Evolutionary conservation across 1,284 basidiomycete species (phyloP), one percentile per base, ranked within the genome.

Genomic region (Trichosporon sp.): DNA sequence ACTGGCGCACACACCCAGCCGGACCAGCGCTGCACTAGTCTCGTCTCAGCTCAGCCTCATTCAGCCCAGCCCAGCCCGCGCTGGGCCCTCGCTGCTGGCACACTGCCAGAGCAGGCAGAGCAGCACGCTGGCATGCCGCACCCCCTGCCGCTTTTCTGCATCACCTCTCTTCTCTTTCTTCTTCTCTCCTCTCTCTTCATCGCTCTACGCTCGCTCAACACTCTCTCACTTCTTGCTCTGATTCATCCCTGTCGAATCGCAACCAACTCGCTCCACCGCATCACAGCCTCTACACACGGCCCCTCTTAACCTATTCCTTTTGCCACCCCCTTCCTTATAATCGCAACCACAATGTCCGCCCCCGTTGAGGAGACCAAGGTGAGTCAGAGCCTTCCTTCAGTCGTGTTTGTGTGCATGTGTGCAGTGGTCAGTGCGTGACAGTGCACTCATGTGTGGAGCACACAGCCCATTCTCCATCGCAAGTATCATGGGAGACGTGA

Each of bases 351-450:
- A 68, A 75, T 75, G 74, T 75, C 74, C 70, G 70, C 73, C 69
- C 35, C 69, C 59, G 66, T 67, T 51, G 71, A 75, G 68, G 71
- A 75, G 68, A 71, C 68, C 71, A 71, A 73, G 71, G 74, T 75
- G 74, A 75, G 74, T 66, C 46, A n/a, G 26, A 26, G 26, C 31
- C 43, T 31, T 46, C 51, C 10, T 48, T 32, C 43, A 35, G 21
- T 38, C 26, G 61, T 19, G 10, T 54, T 54, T n/a, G 59, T 32
- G 54, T 66, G 54, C 65, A 63, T 40, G 61, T 21, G 7, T 32
- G 14, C 65, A 32, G 26, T 14, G n/a, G 37, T 63, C 31, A 63
- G 16, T n/a, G 59, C 59, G 59, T 63, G 59, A 63, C 59, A 54
- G 32, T 11, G 31, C 59, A n/a, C 12, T 63, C 21, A 32, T n/a